Evolutionary conservation across 2,329 filamentous ascomycete species (phyloP), one percentile per base, ranked within the genome.

Genomic region (Basipetospora chlamydospora): DNA sequence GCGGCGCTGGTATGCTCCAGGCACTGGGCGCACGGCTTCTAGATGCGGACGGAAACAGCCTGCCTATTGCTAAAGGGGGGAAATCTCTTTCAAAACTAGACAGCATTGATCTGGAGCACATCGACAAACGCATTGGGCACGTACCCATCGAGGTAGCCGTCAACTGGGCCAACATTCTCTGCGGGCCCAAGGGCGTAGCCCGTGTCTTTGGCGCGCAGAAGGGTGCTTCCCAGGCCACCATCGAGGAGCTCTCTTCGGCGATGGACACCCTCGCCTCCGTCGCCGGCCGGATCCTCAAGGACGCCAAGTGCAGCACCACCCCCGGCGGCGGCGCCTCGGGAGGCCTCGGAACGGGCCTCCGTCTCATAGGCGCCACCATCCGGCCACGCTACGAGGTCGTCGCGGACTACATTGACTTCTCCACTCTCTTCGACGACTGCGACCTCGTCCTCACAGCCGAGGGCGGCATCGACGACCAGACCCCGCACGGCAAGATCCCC

Each of bases 391-490:
- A 61, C 44, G 64, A 67, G 37, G 59, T 64, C 18, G 59, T 69
- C 44, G 63, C 60, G 46, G 60, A 66, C 40, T 69, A 67, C 43
- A 61, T 70, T 33, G 56, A 60, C 35, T 49, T 70, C 20, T 56
- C 63, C 28, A 50, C 51, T 3, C 51, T 67, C 3, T 62, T 70
- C 37, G 54, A 59, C 11, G 47, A 59, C 20, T 66, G 61, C 42
- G 60, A 70, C 39, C 54, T 70, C 6, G 62, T 69, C 1, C 54
- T 70, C 42, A 70, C 66, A 1, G 66, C 64, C 2, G 67, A 71
- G 44, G 66, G 67, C 1, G 62, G 63, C 8, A 57, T 70, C 12
- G 67, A 70, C 42, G 56, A 58, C 31, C 66, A 70, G 42, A 67
- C 64, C 1, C 59, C 64, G 0, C 51, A 56, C 29, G 67, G 66